Percentiles rank a stretch among this genome's conserved stretches.
Evolutionary conservation across 1,284 basidiomycete genomes (phyloP).

Genomic region (Ceratobasidium sp.): DNA sequence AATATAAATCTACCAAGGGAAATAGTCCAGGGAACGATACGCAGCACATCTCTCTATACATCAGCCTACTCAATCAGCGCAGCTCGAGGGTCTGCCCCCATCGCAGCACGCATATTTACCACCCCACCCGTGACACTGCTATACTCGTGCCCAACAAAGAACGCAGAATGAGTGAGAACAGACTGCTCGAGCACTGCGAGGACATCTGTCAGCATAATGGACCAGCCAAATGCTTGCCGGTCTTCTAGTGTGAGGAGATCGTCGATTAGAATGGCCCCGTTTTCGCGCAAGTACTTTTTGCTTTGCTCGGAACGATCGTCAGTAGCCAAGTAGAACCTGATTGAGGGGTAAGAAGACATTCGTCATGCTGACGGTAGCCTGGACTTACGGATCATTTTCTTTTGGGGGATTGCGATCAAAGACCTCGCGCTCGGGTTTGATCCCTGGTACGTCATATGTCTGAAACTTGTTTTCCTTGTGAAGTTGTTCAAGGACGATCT

Average conservation of each 20-base stretch:
- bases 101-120: constrained; percentile 60
- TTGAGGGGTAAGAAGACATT: neutral
- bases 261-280: constrained; percentile 51
- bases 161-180: constrained; percentile 48
- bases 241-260: constrained; percentile 51
- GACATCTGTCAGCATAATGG: constrained; percentile 51
- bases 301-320: constrained; percentile 50
- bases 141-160: constrained; percentile 47
- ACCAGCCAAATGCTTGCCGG: constrained; percentile 48
- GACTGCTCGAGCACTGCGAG: constrained; percentile 52
- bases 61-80: constrained; percentile 52
- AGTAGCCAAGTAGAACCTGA: constrained; percentile 53
- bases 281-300: constrained; percentile 49
- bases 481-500: constrained; percentile 51
- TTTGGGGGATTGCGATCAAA: constrained; percentile 49
- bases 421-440: constrained; percentile 47
- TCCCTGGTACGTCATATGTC: constrained; percentile 50
- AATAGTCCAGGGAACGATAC: neutral
- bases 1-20: neutral
- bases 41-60: neutral
- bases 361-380: neutral
- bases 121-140: constrained; percentile 57
- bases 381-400: constrained; percentile 52
- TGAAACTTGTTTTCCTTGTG: constrained; percentile 44
- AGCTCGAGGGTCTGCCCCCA: constrained; percentile 60